phyloP scores from a whole-genome alignment of 2,329 filamentous ascomycete species.

The Trichoderma harzianum region DNA sequence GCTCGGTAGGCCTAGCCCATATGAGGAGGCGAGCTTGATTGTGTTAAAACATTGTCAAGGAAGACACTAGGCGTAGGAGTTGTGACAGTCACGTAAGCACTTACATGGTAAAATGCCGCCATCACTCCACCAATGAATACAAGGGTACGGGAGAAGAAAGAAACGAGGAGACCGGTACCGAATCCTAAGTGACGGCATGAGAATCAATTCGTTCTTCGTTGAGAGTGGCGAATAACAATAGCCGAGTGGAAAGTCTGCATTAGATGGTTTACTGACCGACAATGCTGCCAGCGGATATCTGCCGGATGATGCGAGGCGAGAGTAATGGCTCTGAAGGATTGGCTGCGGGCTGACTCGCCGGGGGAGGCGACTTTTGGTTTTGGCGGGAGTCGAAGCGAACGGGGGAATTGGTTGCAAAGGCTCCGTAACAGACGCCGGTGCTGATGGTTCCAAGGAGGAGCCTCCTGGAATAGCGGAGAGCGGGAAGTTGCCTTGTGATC shows the following conservation, averaged over 20 bases:
- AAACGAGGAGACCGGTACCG: conserved; percentile 60
- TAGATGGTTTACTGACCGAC: conserved; percentile 36
- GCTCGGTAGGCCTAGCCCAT: conserved; percentile 40
- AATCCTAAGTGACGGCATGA: conserved; percentile 48
- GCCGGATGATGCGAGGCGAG: conserved; percentile 38
- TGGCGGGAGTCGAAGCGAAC: conserved; percentile 30
- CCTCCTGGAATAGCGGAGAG: conserved; percentile 20
- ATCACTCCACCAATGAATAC: conserved; percentile 64
- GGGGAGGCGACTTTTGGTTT: conserved; percentile 23
- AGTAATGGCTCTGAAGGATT: conserved; percentile 21
- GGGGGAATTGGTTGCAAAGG: conserved; percentile 25
- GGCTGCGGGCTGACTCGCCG: conserved; percentile 20
- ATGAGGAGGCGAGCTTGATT: conserved; percentile 41
- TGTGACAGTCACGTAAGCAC: conserved; percentile 21
- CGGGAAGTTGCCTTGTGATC: background rate
- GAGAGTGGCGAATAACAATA: background rate
- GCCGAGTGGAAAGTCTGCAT: no score
- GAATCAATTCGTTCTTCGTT: background rate
- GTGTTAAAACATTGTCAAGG: conserved; percentile 11
- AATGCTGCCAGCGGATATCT: conserved; percentile 55
- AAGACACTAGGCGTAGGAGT: background rate
- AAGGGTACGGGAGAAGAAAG: conserved; percentile 67
- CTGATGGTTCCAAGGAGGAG: conserved; percentile 29
- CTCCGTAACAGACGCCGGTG: conserved; percentile 26
- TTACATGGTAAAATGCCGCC: conserved; percentile 61